Evolutionary conservation across 371 early-diverging fungal species (phyloP).

Genomic region (Catenaria anguillulae): DNA sequence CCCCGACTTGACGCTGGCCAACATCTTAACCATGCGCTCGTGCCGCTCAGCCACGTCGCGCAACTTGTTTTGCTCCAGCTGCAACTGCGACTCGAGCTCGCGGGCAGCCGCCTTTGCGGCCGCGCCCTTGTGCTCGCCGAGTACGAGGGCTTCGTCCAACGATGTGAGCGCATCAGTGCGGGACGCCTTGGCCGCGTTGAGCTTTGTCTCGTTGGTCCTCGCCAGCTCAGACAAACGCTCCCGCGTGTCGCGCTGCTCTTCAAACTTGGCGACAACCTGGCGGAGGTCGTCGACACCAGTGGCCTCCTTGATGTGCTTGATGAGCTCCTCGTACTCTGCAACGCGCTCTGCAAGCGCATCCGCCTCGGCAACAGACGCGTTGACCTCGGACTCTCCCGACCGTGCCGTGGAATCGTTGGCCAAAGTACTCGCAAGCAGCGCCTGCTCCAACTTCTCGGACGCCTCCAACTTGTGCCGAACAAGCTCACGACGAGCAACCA

Average conservation of each 20-base stretch:
- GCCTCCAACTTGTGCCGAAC: constrained; percentile 37
- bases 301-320: constrained; percentile 38
- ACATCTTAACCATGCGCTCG: constrained; percentile 24
- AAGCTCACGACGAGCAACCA: constrained; percentile 26
- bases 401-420: background rate
- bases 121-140: constrained; percentile 22
- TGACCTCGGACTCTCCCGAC: background rate
- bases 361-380: background rate
- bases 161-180: constrained; percentile 18
- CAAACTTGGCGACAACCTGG: constrained; percentile 37
- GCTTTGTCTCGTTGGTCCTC: constrained; percentile 19
- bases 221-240: constrained; percentile 25
- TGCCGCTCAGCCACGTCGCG: constrained; percentile 24
- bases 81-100: constrained; percentile 29
- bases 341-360: constrained; percentile 23
- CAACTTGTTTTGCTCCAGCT: constrained; percentile 14
- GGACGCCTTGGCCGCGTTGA: constrained; percentile 24
- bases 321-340: constrained; percentile 32
- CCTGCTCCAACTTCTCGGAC: constrained; percentile 28
- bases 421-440: constrained; percentile 13
- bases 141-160: constrained; percentile 24
- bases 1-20: constrained; percentile 28
- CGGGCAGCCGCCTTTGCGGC: constrained; percentile 21
- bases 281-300: constrained; percentile 33
- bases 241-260: constrained; percentile 35